Base-by-base conservation (phyloP, 1,284 basidiomycete genomes). In the Sporisorium scitamineum region DNA sequence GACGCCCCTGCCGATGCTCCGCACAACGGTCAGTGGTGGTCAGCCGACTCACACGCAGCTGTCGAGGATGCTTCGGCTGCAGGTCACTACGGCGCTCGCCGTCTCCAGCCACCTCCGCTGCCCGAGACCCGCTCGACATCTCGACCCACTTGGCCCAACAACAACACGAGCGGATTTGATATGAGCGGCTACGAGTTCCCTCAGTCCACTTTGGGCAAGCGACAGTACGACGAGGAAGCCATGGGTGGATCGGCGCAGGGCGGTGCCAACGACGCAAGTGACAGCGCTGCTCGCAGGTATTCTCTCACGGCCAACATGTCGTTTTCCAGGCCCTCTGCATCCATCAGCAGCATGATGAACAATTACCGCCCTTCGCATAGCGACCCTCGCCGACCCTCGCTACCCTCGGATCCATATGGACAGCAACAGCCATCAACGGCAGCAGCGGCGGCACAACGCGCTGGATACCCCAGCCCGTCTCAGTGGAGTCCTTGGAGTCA, bases 101-200 rank as follows among this genome's bases (percentile, higher is more conserved):
- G 73, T 22, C 47, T 68, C 14, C 70, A 76, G 53, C 61, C 73
- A 14, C 73, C 73, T 7, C 73, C 68, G 9, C 65, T 76, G 24
- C 73, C 73, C 2, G 73, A 76, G 54, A 71, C 73, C 3, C 68
- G 73, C 51, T 65, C 65, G 0, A 44, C 41, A 8, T 26, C 56
- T 18, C 68, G 73, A 51, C 61, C 61, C 0, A 42, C 41, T 26
- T 76, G 69, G 73, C 47, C 63, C 31, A 70, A 63, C 24, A 29
- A 60, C 31, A 70, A 63, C 24, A 29, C 61, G 18, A 44, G 63
- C 39, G 70, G 70, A n/a, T 58, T 76, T n/a, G 74, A 76, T 41
- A 66, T 62, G 24, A 52, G 61, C 51, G 45, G 58, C 37, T 77
- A 77, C 60, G 75, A 77, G 29, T 77, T 73, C 47, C 70, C 75